phyloP scores from a whole-genome alignment of 2,329 filamentous ascomycete species.

The Metarhizium guizhouense region DNA sequence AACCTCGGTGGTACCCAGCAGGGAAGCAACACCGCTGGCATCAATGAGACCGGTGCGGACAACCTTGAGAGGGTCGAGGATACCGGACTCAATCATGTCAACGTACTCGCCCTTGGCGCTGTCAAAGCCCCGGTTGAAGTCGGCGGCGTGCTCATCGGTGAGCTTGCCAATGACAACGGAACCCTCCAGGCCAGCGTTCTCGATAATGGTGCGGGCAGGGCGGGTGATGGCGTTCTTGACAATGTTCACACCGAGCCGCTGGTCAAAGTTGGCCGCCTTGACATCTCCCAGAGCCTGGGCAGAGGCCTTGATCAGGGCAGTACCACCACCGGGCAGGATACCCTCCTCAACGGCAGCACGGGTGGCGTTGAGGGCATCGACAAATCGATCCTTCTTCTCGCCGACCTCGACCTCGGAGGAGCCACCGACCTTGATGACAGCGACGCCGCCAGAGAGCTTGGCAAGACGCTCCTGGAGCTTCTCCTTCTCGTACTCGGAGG shows the following conservation, averaged over 20 bases:
- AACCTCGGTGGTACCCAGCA: slow-evolving; percentile 96
- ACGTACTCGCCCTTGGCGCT: slow-evolving; percentile 95
- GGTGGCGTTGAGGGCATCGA: slow-evolving; percentile 95
- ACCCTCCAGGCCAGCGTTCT: slow-evolving; percentile 95
- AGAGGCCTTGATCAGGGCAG: slow-evolving; percentile 93
- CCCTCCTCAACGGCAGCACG: slow-evolving; percentile 98
- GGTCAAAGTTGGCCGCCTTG: slow-evolving; percentile 94
- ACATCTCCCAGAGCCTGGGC: slow-evolving; percentile 75
- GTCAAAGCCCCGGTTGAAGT: slow-evolving; percentile 99
- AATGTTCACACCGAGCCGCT: slow-evolving; percentile 96
- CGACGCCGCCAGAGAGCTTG: slow-evolving; percentile 97
- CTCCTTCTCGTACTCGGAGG: slow-evolving; percentile 99
- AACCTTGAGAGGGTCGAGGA: slow-evolving; percentile 98
- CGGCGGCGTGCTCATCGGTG: slow-evolving; percentile 78
- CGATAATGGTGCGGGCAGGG: slow-evolving; percentile 88
- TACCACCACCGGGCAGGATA: slow-evolving; percentile 97
- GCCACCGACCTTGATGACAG: slow-evolving; percentile 98
- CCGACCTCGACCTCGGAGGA: slow-evolving; percentile 96
- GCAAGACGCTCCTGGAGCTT: slow-evolving; percentile 99
- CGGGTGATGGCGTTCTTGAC: slow-evolving; percentile 97
- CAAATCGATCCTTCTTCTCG: slow-evolving; percentile 99
- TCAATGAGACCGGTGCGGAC: slow-evolving; percentile 93
- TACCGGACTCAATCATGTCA: slow-evolving; percentile 95
- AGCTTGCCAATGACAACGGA: slow-evolving; percentile 97
- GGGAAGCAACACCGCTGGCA: slow-evolving; percentile 89